A percentile compares a stretch with the other conserved stretches of the same genome.
Evolutionary conservation across 768 basidiomycete genomes (phyloP).

Genomic region (Suillus hirtellus): DNA sequence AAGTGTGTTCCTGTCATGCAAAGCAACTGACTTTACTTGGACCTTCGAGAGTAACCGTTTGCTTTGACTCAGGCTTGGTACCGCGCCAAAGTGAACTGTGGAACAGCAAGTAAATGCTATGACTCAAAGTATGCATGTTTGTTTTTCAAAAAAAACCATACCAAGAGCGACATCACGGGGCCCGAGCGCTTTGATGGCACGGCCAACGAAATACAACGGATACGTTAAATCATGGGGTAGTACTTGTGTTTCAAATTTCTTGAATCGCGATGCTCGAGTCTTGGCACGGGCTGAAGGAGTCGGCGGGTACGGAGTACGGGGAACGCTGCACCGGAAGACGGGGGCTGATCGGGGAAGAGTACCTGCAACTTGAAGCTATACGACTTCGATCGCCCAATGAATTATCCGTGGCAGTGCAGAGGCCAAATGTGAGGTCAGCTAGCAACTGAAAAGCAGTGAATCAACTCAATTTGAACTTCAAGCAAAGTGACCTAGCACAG

Average conservation of each 20-base stretch:
- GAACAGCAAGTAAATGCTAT: not conserved
- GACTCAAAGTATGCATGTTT: not conserved
- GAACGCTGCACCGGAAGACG: not conserved
- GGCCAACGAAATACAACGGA: not conserved
- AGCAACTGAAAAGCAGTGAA: not conserved
- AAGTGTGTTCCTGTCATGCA: not conserved
- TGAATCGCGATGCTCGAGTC: not conserved
- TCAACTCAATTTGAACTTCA: not conserved
- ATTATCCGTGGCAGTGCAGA: not conserved
- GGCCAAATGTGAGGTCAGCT: not conserved
- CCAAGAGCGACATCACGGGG: too few species aligned
- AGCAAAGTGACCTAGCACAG: not conserved
- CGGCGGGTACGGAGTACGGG: slow-evolving; percentile 6
- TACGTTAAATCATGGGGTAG: not conserved
- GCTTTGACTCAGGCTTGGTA: not conserved
- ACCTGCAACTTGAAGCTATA: not conserved
- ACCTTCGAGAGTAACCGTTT: not conserved
- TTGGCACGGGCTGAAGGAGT: slow-evolving; percentile 1
- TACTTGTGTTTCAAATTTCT: not conserved
- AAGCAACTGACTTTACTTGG: not conserved
- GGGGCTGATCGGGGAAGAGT: not conserved
- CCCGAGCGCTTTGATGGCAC: not conserved
- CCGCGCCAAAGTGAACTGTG: not conserved
- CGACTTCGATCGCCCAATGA: not conserved
- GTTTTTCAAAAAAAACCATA: not conserved